phyloP scores from a whole-genome alignment of 345 rosid species.

The Citrus unshiu region DNA sequence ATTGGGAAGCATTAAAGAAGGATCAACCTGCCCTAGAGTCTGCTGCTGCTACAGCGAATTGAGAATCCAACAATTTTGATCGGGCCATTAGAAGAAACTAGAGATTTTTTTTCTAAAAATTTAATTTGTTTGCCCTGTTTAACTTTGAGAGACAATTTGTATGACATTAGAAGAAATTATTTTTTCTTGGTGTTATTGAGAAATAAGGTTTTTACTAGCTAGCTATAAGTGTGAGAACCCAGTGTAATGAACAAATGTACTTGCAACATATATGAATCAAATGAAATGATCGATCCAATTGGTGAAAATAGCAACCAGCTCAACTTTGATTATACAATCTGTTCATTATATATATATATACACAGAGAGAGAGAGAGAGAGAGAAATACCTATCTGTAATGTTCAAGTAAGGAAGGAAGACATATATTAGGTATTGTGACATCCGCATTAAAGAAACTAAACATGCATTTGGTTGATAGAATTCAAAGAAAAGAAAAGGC shows the following conservation, averaged over 20 bases:
- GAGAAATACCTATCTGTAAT: too few species aligned
- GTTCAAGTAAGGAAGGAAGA: too few species aligned
- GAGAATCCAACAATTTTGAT: slow-evolving; percentile 18
- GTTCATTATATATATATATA: too few species aligned
- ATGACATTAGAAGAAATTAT: background rate
- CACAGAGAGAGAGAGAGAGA: too few species aligned
- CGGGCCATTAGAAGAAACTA: background rate
- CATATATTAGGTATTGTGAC: background rate
- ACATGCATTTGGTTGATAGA: background rate
- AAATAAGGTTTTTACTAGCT: too few species aligned
- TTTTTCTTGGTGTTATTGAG: background rate
- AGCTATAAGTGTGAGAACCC: too few species aligned
- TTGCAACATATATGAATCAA: too few species aligned
- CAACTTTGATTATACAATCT: background rate
- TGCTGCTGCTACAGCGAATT: slow-evolving; percentile 29
- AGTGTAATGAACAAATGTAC: too few species aligned
- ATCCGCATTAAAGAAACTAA: background rate
- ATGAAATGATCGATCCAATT: background rate
- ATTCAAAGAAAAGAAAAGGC: background rate
- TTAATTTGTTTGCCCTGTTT: background rate
- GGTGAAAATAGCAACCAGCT: background rate
- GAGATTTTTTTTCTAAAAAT: background rate
- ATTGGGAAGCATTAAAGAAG: slow-evolving; percentile 60
- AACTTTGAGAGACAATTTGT: background rate
- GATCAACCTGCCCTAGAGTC: slow-evolving; percentile 47